These are phyloP conservation scores for Mollisia scopiformis DNA, from an alignment of 2,329 filamentous ascomycete genomes.

Conservation along the genomic window DNA sequence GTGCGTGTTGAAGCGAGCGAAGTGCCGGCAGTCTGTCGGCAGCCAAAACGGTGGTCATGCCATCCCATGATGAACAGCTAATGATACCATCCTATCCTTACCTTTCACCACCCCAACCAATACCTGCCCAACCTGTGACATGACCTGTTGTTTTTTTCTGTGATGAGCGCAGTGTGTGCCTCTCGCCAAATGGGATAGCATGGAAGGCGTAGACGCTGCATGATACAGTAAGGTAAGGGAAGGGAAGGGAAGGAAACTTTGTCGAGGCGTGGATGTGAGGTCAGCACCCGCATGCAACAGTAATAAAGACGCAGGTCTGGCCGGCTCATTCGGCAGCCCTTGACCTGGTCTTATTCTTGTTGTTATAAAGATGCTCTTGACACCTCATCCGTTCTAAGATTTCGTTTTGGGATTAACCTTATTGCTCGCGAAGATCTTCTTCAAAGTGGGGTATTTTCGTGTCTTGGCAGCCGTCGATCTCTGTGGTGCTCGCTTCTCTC, in stretches of 20 bases:
- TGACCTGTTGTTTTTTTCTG: background rate
- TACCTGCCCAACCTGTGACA: background rate
- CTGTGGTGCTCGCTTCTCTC: no score
- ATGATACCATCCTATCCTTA: constrained; percentile 1
- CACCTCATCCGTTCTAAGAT: background rate
- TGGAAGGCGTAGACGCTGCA: background rate
- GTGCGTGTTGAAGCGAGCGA: background rate
- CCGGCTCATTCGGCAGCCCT: background rate
- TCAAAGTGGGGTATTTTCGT: no score
- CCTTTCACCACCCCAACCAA: background rate
- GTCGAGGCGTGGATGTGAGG: background rate
- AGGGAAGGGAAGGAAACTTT: background rate
- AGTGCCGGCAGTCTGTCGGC: background rate
- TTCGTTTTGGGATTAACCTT: no score
- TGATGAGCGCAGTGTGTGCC: background rate
- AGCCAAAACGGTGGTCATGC: background rate
- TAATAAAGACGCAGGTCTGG: background rate
- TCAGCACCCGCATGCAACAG: background rate
- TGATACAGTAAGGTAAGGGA: constrained; percentile 1
- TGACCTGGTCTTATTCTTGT: background rate
- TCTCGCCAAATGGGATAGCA: background rate
- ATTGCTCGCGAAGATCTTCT: no score
- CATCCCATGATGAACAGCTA: background rate
- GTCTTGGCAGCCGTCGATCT: no score
- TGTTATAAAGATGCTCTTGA: background rate